Evolutionary conservation across 345 rosid species (phyloP).

Genomic region (Eucalyptus curtisii): DNA sequence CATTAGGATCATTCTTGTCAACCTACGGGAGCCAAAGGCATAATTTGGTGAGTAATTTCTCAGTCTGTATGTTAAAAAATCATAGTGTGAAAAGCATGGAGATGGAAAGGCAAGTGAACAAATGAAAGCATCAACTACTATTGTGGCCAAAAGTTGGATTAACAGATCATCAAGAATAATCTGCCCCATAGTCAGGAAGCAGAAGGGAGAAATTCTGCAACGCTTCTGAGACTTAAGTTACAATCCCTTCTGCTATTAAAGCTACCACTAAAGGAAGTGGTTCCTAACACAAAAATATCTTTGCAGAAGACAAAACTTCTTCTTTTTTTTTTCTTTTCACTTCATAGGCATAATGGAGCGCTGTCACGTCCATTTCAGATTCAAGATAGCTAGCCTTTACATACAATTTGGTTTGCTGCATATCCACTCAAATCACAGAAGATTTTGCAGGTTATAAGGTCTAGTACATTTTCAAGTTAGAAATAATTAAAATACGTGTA

Average conservation of each 20-base stretch:
- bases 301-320: background rate
- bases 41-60: background rate
- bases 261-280: background rate
- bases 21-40: slow-evolving; percentile 13
- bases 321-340: too few species aligned
- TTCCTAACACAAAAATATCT: background rate
- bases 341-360: background rate
- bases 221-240: background rate
- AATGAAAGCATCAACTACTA: background rate
- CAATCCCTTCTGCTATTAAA: background rate
- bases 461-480: background rate
- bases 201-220: background rate
- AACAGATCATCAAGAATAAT: background rate
- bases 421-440: background rate
- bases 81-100: background rate
- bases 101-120: background rate
- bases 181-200: background rate
- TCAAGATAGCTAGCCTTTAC: background rate
- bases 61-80: background rate
- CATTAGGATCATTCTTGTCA: slow-evolving; percentile 60
- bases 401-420: background rate
- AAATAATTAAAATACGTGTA: background rate
- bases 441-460: background rate
- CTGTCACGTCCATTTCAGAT: background rate
- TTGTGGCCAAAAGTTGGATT: background rate